Conservation (phyloP, 1,139 yeast species). For the Taiozyma sp. region DNA sequence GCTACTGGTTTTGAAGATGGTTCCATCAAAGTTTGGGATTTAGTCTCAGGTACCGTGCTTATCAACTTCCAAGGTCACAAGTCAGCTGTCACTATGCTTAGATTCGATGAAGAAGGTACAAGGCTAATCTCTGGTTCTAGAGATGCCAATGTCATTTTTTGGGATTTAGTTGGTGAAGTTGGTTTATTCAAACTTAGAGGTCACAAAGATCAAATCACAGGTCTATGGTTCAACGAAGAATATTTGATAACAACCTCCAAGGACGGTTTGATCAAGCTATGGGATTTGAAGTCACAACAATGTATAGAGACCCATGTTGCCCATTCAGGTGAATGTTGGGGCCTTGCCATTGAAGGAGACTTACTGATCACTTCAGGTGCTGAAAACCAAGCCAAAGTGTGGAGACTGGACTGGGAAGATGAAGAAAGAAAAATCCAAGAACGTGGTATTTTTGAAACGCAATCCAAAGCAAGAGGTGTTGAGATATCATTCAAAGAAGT, state of each 20-base stretch:
- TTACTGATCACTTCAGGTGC: conserved; percentile 67
- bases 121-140: conserved; percentile 80
- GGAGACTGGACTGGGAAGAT: conserved; percentile 50
- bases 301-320: conserved; percentile 95
- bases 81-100: conserved; percentile 60
- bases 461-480: conserved; percentile 70
- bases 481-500: conserved; percentile 47
- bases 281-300: conserved; percentile 89
- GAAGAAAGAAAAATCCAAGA: conserved; percentile 51
- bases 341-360: conserved; percentile 45
- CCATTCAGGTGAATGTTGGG: conserved; percentile 92
- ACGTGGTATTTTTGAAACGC: conserved; percentile 67
- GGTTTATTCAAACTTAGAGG: conserved; percentile 85
- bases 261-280: conserved; percentile 85
- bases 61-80: conserved; percentile 86
- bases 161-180: conserved; percentile 94
- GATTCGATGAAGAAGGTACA: conserved; percentile 79
- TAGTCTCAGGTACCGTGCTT: conserved; percentile 68
- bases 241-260: conserved; percentile 75
- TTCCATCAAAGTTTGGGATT: conserved; percentile 87
- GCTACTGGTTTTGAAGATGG: conserved; percentile 95
- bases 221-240: conserved; percentile 55
- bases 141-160: conserved; percentile 77
- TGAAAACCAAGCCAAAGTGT: conserved; percentile 77
- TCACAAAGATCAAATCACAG: conserved; percentile 87